Base-by-base conservation (phyloP, 2,329 filamentous ascomycete species). In the Nemania serpens region DNA sequence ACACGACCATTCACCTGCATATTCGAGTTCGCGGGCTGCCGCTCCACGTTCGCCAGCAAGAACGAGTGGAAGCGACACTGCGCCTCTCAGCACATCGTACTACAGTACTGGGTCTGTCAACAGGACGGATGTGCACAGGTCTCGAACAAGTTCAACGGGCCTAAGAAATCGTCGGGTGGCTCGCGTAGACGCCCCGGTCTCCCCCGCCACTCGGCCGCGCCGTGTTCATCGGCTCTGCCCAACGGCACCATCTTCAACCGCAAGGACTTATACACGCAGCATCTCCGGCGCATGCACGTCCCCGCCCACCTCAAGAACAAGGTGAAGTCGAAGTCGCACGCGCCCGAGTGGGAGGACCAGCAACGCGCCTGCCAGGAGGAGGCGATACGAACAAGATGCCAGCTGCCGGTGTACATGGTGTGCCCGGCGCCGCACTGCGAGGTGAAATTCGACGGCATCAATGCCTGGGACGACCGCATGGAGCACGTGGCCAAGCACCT, bases 21-120 rank as follows among this genome's bases (percentile, higher is more conserved):
- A 58, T 93, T 97, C 73, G 79, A 84, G 33, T 88, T 85, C 57
- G 95, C 93, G 58, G 90, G 89, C 36, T 98, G 94, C 76, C 66
- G 64, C 0, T 85, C 87, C 2, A 87, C 82, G 0, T 97, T 97
- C 71, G 82, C 84, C 2, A 88, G 84, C 67, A 97, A 96, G 78
- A 97, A 97, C 73, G 93, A 97, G 74, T 97, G 94, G 94, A 97
- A 97, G 75, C 87, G 94, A 0, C 94, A 98, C 72, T 86, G 94
- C 69, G 79, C 81, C 34, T 90, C 89, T 0, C 90, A 96, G 71
- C 94, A 98, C 71, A 80, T 97, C 20, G 84, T 88, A 55, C 80
- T 91, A 2, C 79, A 84, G 46, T 90, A 88, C 76, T 97, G 88
- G 85, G 81, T 89, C 59, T 98, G 93, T 77, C 83, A 88, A 66